Conservation (phyloP, 2,329 filamentous ascomycete genomes). For the Colletotrichum theobromicola region DNA sequence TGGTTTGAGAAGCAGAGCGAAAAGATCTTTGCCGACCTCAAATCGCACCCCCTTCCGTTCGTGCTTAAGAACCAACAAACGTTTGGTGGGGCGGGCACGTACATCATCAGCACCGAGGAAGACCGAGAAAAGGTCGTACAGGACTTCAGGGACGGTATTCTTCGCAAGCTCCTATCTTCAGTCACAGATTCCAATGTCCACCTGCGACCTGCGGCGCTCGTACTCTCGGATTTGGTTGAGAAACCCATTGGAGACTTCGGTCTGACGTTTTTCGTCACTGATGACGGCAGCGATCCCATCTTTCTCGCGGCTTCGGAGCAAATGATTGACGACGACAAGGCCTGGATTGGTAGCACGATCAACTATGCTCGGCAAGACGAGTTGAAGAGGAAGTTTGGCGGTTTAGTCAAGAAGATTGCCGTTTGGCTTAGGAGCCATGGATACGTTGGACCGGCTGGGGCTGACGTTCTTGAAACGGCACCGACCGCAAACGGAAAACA, state of each 20-base stretch:
- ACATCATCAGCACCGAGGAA: constrained; percentile 30
- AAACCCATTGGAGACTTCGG: constrained; percentile 36
- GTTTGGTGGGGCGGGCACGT: constrained; percentile 41
- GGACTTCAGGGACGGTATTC: constrained; percentile 29
- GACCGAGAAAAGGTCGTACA: constrained; percentile 28
- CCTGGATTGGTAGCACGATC: constrained; percentile 40
- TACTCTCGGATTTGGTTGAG: constrained; percentile 36
- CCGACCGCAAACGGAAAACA: not conserved
- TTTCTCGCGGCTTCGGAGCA: constrained; percentile 40
- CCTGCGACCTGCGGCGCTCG: constrained; percentile 33
- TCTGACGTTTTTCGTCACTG: constrained; percentile 37
- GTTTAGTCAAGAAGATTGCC: constrained; percentile 26
- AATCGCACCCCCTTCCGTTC: constrained; percentile 32
- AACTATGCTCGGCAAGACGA: constrained; percentile 32
- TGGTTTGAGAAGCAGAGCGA: constrained; percentile 34
- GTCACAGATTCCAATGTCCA: constrained; percentile 34
- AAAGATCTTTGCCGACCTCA: constrained; percentile 28
- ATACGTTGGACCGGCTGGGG: constrained; percentile 38
- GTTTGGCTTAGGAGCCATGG: constrained; percentile 31
- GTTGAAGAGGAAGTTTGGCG: constrained; percentile 30
- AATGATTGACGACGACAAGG: constrained; percentile 33
- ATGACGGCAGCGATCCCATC: constrained; percentile 24
- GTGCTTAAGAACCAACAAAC: constrained; percentile 43
- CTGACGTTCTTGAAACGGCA: constrained; percentile 35
- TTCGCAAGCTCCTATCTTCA: constrained; percentile 33